Conservation (phyloP, 2,329 filamentous ascomycete species). For the Calonectria pseudoturangicola region DNA sequence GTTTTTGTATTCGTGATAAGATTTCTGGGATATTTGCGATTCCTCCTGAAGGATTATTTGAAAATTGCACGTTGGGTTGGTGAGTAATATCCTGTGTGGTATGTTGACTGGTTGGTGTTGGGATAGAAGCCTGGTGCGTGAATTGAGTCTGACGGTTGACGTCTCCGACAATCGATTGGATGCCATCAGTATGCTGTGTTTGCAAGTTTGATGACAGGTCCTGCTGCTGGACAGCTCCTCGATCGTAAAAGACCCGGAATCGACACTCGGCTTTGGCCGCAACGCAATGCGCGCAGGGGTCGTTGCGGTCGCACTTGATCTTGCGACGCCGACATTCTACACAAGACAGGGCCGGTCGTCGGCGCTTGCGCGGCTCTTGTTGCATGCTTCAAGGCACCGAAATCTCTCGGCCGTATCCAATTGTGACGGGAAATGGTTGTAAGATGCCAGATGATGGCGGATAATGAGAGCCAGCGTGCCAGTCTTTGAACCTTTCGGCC, state of each 20-base stretch:
- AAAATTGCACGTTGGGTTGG: neutral
- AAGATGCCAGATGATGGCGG: neutral
- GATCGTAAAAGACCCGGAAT: neutral
- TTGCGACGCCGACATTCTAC: slow-evolving; percentile 35
- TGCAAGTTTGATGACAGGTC: too few species aligned
- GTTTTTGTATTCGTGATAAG: neutral
- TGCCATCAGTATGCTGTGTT: too few species aligned
- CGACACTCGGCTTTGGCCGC: slow-evolving; percentile 16
- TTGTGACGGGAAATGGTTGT: neutral
- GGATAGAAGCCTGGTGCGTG: neutral
- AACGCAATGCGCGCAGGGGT: slow-evolving; percentile 31
- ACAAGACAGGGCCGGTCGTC: slow-evolving; percentile 31
- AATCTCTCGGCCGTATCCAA: neutral
- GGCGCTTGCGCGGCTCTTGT: slow-evolving; percentile 23
- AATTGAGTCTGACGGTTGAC: too few species aligned
- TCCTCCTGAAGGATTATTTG: neutral
- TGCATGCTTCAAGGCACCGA: neutral
- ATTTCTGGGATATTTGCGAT: neutral
- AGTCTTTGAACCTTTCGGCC: neutral
- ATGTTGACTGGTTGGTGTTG: neutral
- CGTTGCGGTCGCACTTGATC: slow-evolving; percentile 34
- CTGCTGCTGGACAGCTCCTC: neutral
- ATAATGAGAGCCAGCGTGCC: neutral
- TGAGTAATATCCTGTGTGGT: neutral
- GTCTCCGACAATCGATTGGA: neutral